Conservation (phyloP, 768 basidiomycete genomes). For the Naganishia friedmannii region DNA sequence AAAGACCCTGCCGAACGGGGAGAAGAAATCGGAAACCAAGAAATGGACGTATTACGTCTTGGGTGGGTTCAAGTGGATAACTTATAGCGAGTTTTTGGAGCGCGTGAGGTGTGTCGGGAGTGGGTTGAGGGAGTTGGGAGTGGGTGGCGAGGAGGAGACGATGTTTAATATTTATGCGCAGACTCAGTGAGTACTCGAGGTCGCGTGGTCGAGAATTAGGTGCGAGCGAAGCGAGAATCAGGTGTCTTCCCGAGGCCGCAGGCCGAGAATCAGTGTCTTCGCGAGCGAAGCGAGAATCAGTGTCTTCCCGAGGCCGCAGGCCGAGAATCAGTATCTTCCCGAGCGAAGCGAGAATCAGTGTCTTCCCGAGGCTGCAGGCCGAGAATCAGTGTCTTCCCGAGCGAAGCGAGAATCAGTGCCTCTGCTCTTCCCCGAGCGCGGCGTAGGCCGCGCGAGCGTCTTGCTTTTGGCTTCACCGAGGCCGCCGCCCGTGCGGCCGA, state of each 20-base stretch:
- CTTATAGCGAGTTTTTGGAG: constrained; percentile 68
- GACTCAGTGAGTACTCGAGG: constrained; percentile 73
- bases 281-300: no score
- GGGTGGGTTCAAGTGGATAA: constrained; percentile 79
- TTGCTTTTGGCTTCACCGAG: background rate
- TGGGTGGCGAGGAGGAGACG: constrained; percentile 61
- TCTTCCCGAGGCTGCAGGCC: no score
- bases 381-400: no score
- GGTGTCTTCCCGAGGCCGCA: no score
- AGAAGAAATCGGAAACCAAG: constrained; percentile 81
- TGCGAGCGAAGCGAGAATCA: background rate
- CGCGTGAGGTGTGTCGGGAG: constrained; percentile 65
- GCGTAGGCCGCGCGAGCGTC: no score
- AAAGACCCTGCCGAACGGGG: constrained; percentile 62
- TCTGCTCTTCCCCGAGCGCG: background rate
- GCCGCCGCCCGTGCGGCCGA: no score
- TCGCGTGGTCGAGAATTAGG: no score
- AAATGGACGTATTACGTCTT: constrained; percentile 94
- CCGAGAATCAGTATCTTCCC: no score
- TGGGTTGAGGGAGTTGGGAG: constrained; percentile 68
- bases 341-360: no score
- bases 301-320: no score
- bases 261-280: no score
- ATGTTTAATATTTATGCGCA: constrained; percentile 85
- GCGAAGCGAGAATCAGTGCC: background rate